Base-by-base conservation (phyloP, 768 basidiomycete genomes). In the Tephrocybe rancida region DNA sequence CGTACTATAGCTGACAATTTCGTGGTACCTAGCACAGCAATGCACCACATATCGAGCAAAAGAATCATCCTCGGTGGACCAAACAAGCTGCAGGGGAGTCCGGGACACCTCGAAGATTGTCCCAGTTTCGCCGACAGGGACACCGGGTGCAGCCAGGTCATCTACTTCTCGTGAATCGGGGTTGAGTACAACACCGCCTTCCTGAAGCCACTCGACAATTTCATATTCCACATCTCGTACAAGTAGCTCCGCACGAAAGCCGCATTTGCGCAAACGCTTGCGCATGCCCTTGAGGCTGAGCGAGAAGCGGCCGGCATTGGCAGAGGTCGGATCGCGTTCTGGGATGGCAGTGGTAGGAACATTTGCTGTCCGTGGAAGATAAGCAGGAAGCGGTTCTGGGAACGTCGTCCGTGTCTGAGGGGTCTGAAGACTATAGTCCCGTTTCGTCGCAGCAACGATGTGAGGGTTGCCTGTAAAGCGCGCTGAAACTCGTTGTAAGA, bases 1-100 rank as follows among this genome's bases (percentile, higher is more conserved):
- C 88, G 61, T 67, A 90, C 90, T 92, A 75, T 85, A 93, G 71
- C 87, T 88, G 61, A 92, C 86, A 54, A 93, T 68, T 53, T 84
- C 84, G 66, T 92, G 83, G 68, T 87, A 92, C 32, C 90, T 76
- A 37, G 90, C 89, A 54, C 88, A 86, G 59, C 90, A 92, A 58
- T 94, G 91, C 5, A 92, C 84, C 42, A 92, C 81, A 61, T 90
- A 92, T 27, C 91, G 79, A 25, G 87, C 84, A 71, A 91, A 92
- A 0, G 84, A 76, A 62, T 90, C 87, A 52, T 87, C 80, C 5
- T 73, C 61, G 54, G 87, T 83, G n/a, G 73, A 77, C 91, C 91
- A 93, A 3, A 92, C 76, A 18, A 92, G 76, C 64, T 85, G 81
- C 10, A 81, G 68, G 0, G 87, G 83, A 6, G 85, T 85, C 21